Evolutionary conservation across 116 monocot genomes (phyloP), one percentile per base, ranked within the genome.

Genomic region (Iris pallida): DNA sequence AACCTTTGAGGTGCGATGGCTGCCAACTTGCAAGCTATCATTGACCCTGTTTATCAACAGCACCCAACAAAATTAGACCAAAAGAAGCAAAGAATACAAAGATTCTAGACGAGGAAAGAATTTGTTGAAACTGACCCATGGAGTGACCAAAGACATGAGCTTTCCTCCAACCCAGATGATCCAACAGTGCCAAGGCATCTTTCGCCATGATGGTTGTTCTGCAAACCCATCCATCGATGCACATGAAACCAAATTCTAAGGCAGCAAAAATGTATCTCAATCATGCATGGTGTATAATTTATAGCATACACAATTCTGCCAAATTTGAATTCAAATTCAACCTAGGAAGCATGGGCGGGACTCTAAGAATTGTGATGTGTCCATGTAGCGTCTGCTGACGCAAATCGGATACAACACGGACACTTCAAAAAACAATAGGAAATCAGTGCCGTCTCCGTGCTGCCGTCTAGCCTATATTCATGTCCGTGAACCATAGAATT

Each of bases 11-110:
- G 85, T 14, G 87, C 87, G 58, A 85, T 73, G 63, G 82, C 87
- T 68, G 94, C 90, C 73, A 94, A 70, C 59, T 94, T 94, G 74
- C 87, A 94, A 55, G 90, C 82, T 63, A 94, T 87, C 94, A 94
- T 94, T 9, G 74, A 84, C 20, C 94, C 90, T 90, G 76, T 64
- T 68, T 67, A 55, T 19, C 8, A 49, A 65, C 0, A 65, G 14
- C 17, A 48, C 20, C 47, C 44, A 63, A 5, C 8, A 2, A 63
- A 42, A 12, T 18, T 45, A 44, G 47, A 63, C 6, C 44, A 42
- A 11, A 47, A 63, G 8, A 63, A n/a, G 7, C 17, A 8, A 57
- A 17, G 16, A 57, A 63, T 45, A 45, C 40, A 16, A 41, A 55
- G n/a, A 44, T 5, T 11, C 11, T 10, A 46, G 14, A 47, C 4